A percentile compares a stretch with the other conserved stretches of the same genome.
These are phyloP conservation scores for Rhodotorula paludigena DNA, from an alignment of 768 basidiomycete species.

Conservation along the genomic window DNA sequence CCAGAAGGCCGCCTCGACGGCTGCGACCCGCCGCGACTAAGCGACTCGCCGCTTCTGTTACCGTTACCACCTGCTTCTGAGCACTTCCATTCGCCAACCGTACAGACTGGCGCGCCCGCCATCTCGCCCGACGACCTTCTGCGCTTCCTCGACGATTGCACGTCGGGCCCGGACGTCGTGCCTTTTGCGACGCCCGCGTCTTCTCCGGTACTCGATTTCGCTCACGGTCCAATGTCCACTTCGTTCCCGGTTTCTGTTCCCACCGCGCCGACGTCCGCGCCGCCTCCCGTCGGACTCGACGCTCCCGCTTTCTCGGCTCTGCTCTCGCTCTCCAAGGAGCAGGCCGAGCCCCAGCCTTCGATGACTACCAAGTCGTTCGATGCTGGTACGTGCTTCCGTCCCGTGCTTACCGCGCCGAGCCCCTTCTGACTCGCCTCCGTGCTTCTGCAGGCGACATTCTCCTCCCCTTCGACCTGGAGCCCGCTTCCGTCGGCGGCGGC, in stretches of 20 bases:
- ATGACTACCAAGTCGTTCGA: constrained; percentile 15
- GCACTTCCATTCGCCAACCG: background rate
- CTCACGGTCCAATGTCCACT: background rate
- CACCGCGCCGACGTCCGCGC: background rate
- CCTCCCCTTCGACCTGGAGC: constrained; percentile 10
- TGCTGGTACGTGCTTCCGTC: constrained; percentile 6
- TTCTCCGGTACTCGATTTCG: no score
- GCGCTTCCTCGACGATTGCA: background rate
- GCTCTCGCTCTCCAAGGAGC: background rate
- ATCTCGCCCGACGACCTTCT: background rate
- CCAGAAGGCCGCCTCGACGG: background rate
- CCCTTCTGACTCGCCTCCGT: background rate
- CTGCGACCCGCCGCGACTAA: background rate
- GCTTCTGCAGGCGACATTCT: constrained; percentile 18
- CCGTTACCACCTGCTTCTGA: background rate
- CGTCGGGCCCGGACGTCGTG: constrained; percentile 5
- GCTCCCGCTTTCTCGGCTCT: background rate
- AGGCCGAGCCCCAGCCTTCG: constrained; percentile 9
- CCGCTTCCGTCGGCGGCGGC: background rate
- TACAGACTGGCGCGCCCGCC: background rate
- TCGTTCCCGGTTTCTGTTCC: background rate
- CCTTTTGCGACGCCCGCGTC: background rate
- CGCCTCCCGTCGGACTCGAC: background rate
- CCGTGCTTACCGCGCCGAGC: no score
- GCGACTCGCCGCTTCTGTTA: background rate